Evolutionary conservation across 495 filamentous ascomycete species (phyloP).

Genomic region (Viridothelium virens): DNA sequence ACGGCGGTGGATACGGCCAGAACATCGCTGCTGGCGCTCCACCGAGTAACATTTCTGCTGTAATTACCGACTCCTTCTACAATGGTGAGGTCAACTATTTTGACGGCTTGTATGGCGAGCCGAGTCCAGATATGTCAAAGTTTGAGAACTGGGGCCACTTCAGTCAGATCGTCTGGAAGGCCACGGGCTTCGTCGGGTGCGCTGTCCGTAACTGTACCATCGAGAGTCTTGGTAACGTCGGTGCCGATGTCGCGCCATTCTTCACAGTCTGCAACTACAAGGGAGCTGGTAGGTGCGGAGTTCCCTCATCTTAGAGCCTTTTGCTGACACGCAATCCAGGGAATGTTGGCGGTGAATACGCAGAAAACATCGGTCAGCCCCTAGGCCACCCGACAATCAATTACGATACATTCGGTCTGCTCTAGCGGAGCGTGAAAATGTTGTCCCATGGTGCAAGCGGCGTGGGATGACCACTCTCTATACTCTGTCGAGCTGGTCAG

Average conservation of each 20-base stretch:
- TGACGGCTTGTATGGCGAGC: slow-evolving; percentile 39
- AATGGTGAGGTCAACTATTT: slow-evolving; percentile 60
- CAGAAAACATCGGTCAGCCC: slow-evolving; percentile 51
- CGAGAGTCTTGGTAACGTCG: slow-evolving; percentile 38
- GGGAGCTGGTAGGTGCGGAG: slow-evolving; percentile 48
- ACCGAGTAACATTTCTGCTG: slow-evolving; percentile 47
- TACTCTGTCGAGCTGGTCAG: too few species aligned
- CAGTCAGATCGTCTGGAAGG: slow-evolving; percentile 84
- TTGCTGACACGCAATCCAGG: slow-evolving; percentile 38
- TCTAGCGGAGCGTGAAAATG: neutral
- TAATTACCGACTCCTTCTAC: slow-evolving; percentile 75
- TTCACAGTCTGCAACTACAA: slow-evolving; percentile 89
- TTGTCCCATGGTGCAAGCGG: too few species aligned
- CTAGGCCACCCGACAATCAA: slow-evolving; percentile 34
- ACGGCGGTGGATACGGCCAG: slow-evolving; percentile 68
- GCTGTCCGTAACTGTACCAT: slow-evolving; percentile 49
- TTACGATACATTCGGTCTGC: slow-evolving; percentile 18
- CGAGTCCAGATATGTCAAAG: slow-evolving; percentile 45
- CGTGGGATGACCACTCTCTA: too few species aligned
- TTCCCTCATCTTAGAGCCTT: neutral
- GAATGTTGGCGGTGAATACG: slow-evolving; percentile 61
- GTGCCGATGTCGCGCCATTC: slow-evolving; percentile 46
- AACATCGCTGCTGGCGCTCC: slow-evolving; percentile 59
- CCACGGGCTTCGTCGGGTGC: slow-evolving; percentile 65
- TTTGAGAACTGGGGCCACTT: slow-evolving; percentile 77